A percentile compares a stretch with the other conserved stretches of the same genome.
These are phyloP conservation scores for Brassica incana DNA, from an alignment of 345 rosid species.

Conservation along the genomic window DNA sequence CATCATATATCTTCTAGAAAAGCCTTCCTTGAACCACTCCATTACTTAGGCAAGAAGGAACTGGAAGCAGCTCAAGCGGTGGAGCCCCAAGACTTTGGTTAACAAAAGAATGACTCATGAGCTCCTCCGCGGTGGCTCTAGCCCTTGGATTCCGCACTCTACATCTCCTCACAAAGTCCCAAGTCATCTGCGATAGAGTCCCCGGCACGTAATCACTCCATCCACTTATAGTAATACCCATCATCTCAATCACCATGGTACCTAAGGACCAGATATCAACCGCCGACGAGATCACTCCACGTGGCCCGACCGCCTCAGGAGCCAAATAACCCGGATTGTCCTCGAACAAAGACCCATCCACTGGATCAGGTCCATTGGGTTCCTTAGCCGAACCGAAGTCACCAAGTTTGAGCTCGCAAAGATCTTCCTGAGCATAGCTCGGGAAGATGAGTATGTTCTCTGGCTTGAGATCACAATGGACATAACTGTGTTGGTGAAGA, in stretches of 20 bases:
- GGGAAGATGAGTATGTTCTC: not conserved
- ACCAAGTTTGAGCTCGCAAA: not conserved
- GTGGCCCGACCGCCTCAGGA: not conserved
- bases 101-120: not conserved
- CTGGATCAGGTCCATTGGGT: not conserved
- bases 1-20: constrained; percentile 1
- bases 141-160: not conserved
- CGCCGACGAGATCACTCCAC: not conserved
- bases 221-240: too few relatives aligned
- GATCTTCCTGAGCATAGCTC: not conserved
- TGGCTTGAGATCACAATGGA: not conserved
- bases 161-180: not conserved
- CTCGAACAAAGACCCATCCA: not conserved
- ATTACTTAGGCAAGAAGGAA: constrained; percentile 1
- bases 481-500: constrained; percentile 1
- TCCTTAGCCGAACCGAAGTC: not conserved
- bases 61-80: constrained; percentile 22
- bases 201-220: too few relatives aligned
- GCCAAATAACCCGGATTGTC: not conserved
- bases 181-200: not conserved
- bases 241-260: too few relatives aligned
- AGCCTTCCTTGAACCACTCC: constrained; percentile 25
- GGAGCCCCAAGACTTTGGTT: constrained; percentile 3
- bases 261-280: too few relatives aligned
- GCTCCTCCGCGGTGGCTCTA: not conserved